phyloP scores from a whole-genome alignment of 2,329 filamentous ascomycete species.

The Plenodomus biglobosus region DNA sequence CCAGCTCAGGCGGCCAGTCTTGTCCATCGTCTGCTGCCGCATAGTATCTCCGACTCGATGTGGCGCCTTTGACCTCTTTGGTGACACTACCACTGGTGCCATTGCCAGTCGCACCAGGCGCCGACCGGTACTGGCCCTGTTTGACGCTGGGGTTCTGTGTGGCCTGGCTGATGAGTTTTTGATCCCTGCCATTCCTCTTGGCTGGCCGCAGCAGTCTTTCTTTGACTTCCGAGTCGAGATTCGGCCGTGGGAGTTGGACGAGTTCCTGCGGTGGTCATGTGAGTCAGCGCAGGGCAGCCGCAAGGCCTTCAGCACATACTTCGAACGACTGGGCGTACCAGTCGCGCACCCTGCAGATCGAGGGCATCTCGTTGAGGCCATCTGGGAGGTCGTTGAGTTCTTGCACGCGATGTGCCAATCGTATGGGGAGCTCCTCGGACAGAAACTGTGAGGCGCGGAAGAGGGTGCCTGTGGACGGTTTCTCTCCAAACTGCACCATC shows the following conservation, averaged over 20 bases:
- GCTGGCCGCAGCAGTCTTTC: constrained; percentile 73
- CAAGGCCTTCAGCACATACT: constrained; percentile 56
- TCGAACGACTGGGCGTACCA: constrained; percentile 99
- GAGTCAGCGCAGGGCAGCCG: constrained; percentile 28
- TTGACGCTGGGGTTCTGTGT: constrained; percentile 88
- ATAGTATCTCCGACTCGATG: constrained; percentile 72
- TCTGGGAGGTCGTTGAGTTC: constrained; percentile 91
- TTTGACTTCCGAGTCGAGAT: constrained; percentile 72
- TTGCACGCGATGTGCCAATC: constrained; percentile 92
- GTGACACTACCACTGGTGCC: constrained; percentile 51
- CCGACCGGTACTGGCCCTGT: constrained; percentile 74
- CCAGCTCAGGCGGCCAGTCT: constrained; percentile 91
- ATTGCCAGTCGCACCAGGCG: constrained; percentile 51
- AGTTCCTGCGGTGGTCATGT: constrained; percentile 73
- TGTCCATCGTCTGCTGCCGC: constrained; percentile 83
- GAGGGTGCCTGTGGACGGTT: constrained; percentile 84
- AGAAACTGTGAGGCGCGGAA: constrained; percentile 98
- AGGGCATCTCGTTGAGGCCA: constrained; percentile 96
- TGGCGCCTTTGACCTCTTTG: constrained; percentile 52
- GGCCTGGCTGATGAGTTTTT: constrained; percentile 74
- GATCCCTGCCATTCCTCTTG: constrained; percentile 59
- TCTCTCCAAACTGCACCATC: constrained; percentile 99
- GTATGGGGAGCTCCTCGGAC: constrained; percentile 95
- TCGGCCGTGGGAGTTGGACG: constrained; percentile 78
- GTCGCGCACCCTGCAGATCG: constrained; percentile 89